Evolutionary conservation across 345 rosid species (phyloP).

Genomic region (Eucalyptus decipiens): DNA sequence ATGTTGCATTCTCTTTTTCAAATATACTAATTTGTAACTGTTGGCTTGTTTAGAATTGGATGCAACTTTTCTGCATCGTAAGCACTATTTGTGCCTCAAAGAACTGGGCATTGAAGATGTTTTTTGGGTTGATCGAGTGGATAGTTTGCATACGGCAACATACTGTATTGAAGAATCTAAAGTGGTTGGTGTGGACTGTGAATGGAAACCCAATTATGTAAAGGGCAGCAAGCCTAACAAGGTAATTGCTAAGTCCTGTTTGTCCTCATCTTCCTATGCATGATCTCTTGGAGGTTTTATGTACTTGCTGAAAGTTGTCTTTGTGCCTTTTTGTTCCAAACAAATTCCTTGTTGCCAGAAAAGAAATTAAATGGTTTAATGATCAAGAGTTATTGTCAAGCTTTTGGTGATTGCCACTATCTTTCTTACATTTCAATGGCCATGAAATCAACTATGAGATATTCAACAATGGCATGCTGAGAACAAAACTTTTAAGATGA

Average conservation of each 20-base stretch:
- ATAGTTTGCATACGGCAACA: slow-evolving; percentile 41
- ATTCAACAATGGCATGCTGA: neutral
- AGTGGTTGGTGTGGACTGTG: slow-evolving; percentile 85
- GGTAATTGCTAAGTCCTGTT: slow-evolving; percentile 18
- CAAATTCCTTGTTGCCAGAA: neutral
- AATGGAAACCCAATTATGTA: slow-evolving; percentile 88
- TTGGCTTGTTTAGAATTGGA: slow-evolving; percentile 40
- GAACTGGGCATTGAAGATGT: slow-evolving; percentile 58
- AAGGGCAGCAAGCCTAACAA: slow-evolving; percentile 70
- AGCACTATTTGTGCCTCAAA: slow-evolving; percentile 41
- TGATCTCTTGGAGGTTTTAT: neutral
- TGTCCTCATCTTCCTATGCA: neutral
- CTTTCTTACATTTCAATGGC: neutral
- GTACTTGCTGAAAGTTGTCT: neutral
- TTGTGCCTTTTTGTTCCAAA: neutral
- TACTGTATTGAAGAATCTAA: slow-evolving; percentile 51
- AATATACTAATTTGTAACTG: neutral
- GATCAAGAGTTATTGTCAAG: neutral
- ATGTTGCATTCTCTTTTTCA: neutral
- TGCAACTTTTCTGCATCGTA: slow-evolving; percentile 12
- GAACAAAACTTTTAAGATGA: neutral
- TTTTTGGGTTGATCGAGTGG: slow-evolving; percentile 72
- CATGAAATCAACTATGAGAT: neutral
- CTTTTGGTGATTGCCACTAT: neutral
- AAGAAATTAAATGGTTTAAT: neutral